phyloP scores from a whole-genome alignment of 805 yeast species.

The Metschnikowia cubensis region DNA sequence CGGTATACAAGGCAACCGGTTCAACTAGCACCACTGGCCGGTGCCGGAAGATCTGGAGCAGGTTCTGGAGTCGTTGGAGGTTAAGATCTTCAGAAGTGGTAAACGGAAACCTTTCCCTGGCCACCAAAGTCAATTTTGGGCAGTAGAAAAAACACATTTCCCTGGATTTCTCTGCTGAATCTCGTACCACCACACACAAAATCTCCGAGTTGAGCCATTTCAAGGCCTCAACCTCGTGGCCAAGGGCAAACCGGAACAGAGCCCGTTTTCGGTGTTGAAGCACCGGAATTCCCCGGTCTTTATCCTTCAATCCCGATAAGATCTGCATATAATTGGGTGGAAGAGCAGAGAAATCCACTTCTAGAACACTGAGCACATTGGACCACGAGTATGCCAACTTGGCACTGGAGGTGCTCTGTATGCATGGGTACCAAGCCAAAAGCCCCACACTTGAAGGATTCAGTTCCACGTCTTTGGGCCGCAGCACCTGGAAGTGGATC shows the following conservation, averaged over 20 bases:
- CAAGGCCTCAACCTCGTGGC: conserved; percentile 41
- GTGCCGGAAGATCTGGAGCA: conserved; percentile 23
- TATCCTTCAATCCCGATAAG: conserved; percentile 32
- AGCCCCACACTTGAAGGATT: not conserved
- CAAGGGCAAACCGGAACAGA: conserved; percentile 2
- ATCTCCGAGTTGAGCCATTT: conserved; percentile 48
- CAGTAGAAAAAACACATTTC: not conserved
- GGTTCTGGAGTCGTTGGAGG: conserved; percentile 10
- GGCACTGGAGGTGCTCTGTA: conserved; percentile 25
- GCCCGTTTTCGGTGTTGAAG: conserved; percentile 25
- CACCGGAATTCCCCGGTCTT: conserved; percentile 32
- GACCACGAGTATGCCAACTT: conserved; percentile 67
- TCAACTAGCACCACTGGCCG: conserved; percentile 20
- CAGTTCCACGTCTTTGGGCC: conserved; percentile 33
- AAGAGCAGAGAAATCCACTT: conserved; percentile 38
- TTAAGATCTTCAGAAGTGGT: conserved; percentile 20
- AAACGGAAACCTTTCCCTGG: conserved; percentile 30
- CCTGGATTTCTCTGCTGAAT: not conserved
- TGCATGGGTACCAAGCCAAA: conserved; percentile 61
- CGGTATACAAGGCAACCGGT: conserved; percentile 45
- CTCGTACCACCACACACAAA: conserved; percentile 20
- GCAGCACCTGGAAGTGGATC: conserved; percentile 52
- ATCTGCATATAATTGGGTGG: conserved; percentile 26
- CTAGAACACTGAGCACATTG: conserved; percentile 54
- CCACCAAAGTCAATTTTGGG: conserved; percentile 17